phyloP scores from a whole-genome alignment of 495 filamentous ascomycete species.

The Aspergillus campestris region DNA sequence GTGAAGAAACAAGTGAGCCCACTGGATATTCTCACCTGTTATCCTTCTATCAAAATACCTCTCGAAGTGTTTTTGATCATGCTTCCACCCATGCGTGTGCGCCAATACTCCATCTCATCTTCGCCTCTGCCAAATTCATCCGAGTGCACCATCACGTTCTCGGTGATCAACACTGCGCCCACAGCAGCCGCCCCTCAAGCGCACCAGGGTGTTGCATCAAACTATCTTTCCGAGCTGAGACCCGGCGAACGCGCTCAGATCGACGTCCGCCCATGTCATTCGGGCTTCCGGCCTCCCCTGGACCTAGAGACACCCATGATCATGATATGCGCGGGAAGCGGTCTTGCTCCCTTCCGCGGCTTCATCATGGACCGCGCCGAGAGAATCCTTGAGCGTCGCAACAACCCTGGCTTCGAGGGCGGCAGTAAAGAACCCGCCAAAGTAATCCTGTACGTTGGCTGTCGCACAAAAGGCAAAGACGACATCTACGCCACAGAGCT shows the following conservation, averaged over 20 bases:
- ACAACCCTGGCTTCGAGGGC: conserved; percentile 1
- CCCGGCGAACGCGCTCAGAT: conserved; percentile 55
- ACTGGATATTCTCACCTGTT: conserved; percentile 56
- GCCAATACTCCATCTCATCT: conserved; percentile 75
- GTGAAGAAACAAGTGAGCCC: conserved; percentile 50
- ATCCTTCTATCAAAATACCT: conserved; percentile 45
- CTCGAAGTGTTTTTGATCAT: conserved; percentile 57
- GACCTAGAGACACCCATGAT: conserved; percentile 57
- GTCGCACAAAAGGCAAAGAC: conserved; percentile 48
- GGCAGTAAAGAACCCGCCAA: conserved; percentile 35
- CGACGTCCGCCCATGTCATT: conserved; percentile 45
- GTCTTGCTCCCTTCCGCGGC: conserved; percentile 62
- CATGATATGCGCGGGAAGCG: conserved; percentile 49
- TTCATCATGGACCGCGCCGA: conserved; percentile 61
- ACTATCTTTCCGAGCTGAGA: conserved; percentile 48
- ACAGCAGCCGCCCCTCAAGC: conserved; percentile 28
- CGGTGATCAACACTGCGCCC: conserved; percentile 50
- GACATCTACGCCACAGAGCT: conserved; percentile 55
- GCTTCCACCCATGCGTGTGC: conserved; percentile 64
- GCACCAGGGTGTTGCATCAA: conserved; percentile 51
- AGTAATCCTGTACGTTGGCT: conserved; percentile 58
- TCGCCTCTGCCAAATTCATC: conserved; percentile 54
- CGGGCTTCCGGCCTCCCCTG: conserved; percentile 57
- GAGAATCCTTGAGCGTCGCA: conserved; percentile 41
- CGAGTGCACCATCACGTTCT: conserved; percentile 58